Percentiles rank a stretch among this genome's conserved stretches.
These are phyloP conservation scores for Trichoderma hamatum DNA, from an alignment of 2,329 filamentous ascomycete genomes.

Conservation along the genomic window DNA sequence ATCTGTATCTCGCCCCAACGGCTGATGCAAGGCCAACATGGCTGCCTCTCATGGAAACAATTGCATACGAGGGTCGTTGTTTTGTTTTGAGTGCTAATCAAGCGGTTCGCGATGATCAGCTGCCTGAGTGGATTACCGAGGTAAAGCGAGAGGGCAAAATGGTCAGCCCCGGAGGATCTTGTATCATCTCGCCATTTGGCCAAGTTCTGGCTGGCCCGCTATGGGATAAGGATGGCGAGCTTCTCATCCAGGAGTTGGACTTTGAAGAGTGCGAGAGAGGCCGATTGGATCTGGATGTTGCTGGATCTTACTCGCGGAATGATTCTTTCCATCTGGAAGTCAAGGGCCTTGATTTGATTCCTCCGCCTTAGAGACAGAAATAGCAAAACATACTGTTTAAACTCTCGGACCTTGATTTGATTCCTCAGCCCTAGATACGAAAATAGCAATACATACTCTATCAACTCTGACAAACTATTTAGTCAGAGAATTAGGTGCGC, in stretches of 20 bases:
- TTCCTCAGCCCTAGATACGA: neutral
- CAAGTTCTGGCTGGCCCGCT: neutral
- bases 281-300: slow-evolving; percentile 14
- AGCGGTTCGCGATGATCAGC: slow-evolving; percentile 5
- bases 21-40: slow-evolving; percentile 1
- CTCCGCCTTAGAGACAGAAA: neutral
- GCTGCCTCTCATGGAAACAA: slow-evolving; percentile 14
- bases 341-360: slow-evolving; percentile 7
- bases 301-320: slow-evolving; percentile 20
- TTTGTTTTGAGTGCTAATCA: slow-evolving; percentile 13
- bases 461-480: neutral
- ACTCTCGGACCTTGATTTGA: neutral
- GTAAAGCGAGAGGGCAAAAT: slow-evolving; percentile 8
- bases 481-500: neutral
- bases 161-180: slow-evolving; percentile 4
- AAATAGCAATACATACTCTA: neutral
- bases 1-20: slow-evolving; percentile 6
- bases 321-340: slow-evolving; percentile 15
- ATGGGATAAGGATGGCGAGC: slow-evolving; percentile 7
- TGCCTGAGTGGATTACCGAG: slow-evolving; percentile 9
- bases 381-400: neutral
- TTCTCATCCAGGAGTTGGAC: slow-evolving; percentile 9
- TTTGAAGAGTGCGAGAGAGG: slow-evolving; percentile 15
- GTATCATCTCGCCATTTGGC: slow-evolving; percentile 11
- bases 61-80: slow-evolving; percentile 8